A percentile compares a stretch with the other conserved stretches of the same genome.
Evolutionary conservation across 2,329 filamentous ascomycete species (phyloP).

Genomic region (Bipolaris cookei): DNA sequence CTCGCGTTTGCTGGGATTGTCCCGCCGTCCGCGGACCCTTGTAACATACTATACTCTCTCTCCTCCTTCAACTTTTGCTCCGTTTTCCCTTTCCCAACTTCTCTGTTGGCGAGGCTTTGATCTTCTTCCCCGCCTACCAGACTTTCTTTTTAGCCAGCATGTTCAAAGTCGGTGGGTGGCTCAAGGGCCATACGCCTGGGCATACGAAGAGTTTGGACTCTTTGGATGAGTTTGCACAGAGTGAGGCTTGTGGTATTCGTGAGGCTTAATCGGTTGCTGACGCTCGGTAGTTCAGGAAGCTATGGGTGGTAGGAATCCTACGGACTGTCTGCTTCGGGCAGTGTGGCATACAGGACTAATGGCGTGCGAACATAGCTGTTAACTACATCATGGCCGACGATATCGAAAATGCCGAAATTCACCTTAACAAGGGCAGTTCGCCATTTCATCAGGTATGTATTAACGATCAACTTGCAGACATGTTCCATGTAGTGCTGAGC

Average conservation of each 20-base stretch:
- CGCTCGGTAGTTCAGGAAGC: conserved; percentile 52
- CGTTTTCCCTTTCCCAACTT: background rate
- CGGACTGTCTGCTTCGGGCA: background rate
- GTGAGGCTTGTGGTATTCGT: conserved; percentile 39
- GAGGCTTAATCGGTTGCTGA: conserved; percentile 21
- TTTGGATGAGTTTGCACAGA: conserved; percentile 63
- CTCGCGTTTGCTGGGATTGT: conserved; percentile 4
- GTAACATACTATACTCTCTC: background rate
- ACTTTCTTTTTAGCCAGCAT: conserved; percentile 22
- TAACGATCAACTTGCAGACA: background rate
- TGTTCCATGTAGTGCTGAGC: conserved; percentile 6
- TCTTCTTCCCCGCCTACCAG: background rate
- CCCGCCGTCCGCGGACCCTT: background rate
- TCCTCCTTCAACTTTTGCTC: background rate
- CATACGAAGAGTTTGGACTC: conserved; percentile 64
- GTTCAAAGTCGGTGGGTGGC: conserved; percentile 50
- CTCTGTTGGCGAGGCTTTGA: background rate
- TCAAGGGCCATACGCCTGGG: conserved; percentile 43
- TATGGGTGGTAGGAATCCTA: conserved; percentile 51
- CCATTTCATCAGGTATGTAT: conserved; percentile 76
- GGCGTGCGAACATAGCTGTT: conserved; percentile 58
- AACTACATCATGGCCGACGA: conserved; percentile 86
- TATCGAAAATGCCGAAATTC: conserved; percentile 79
- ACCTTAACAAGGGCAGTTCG: conserved; percentile 74
- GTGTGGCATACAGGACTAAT: conserved; percentile 27